Conservation (phyloP, 2,329 filamentous ascomycete genomes). For the Exserohilum turcica region DNA sequence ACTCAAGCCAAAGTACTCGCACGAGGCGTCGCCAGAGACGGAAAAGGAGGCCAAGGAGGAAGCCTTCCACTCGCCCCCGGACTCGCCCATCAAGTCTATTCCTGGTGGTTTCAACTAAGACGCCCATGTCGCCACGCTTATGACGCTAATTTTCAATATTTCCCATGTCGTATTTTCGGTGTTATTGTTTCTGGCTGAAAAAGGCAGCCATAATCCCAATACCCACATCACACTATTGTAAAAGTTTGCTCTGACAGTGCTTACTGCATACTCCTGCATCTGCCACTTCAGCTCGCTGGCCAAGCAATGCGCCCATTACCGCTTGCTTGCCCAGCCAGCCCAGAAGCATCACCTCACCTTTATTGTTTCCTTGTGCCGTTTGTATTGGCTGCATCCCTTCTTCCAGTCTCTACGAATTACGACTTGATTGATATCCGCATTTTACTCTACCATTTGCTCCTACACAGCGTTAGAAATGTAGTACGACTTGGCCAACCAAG, state of each 20-base stretch:
- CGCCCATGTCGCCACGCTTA: too few relatives aligned
- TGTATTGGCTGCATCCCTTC: not conserved
- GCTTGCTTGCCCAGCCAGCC: slow-evolving; percentile 1
- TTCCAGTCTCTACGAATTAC: slow-evolving; percentile 21
- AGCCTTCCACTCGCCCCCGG: slow-evolving; percentile 51
- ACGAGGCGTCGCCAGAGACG: slow-evolving; percentile 22
- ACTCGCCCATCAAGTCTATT: slow-evolving; percentile 40
- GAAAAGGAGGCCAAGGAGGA: slow-evolving; percentile 40
- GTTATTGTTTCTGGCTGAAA: not conserved
- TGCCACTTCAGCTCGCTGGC: not conserved
- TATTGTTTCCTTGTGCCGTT: not conserved
- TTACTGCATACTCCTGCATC: slow-evolving; percentile 1
- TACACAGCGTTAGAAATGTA: slow-evolving; percentile 2
- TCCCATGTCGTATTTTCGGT: not conserved
- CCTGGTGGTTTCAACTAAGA: slow-evolving; percentile 39
- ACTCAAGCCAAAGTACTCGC: slow-evolving; percentile 33
- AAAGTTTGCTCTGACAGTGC: not conserved
- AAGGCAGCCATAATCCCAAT: slow-evolving; percentile 1
- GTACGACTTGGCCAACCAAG: not conserved
- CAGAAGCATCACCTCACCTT: not conserved
- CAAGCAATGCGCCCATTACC: not conserved
- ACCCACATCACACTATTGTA: not conserved
- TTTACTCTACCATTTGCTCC: slow-evolving; percentile 6
- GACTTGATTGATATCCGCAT: slow-evolving; percentile 21
- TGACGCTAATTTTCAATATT: not conserved